These are phyloP conservation scores for Hymenochaete sp. DNA, from an alignment of 1,284 basidiomycete species.

Conservation along the genomic window DNA sequence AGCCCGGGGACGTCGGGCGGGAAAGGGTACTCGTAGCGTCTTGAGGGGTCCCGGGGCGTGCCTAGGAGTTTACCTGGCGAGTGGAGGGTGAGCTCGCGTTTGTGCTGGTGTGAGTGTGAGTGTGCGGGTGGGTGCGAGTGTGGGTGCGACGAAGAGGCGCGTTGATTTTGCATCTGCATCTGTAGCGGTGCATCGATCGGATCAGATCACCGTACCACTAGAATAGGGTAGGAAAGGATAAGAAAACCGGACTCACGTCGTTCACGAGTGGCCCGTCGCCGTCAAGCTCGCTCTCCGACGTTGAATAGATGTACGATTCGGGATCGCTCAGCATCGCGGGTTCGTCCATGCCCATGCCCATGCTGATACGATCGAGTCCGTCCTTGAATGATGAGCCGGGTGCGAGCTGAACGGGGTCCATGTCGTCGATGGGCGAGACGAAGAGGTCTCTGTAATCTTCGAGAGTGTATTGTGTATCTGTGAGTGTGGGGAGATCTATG, in stretches of 20 bases:
- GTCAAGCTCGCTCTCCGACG: conserved; percentile 15
- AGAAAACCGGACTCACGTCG: not conserved
- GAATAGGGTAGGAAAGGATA: not conserved
- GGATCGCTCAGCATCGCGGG: conserved; percentile 12
- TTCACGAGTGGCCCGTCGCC: not conserved
- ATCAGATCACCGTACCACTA: not conserved
- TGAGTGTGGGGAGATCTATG: conserved; percentile 12
- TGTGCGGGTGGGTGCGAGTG: not conserved
- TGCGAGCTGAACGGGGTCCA: not conserved
- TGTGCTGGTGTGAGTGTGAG: not conserved
- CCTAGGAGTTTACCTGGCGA: conserved; percentile 15
- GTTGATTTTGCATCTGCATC: no score
- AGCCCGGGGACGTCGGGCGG: not conserved
- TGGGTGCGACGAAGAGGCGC: not conserved
- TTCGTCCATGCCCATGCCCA: not conserved
- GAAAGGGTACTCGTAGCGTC: conserved; percentile 16
- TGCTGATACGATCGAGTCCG: conserved; percentile 6
- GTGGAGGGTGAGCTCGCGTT: conserved; percentile 12
- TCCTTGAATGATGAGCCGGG: no score
- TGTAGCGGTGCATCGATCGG: no score
- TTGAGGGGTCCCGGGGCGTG: conserved; percentile 14
- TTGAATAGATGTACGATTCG: conserved; percentile 13
- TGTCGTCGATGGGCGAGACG: conserved; percentile 11
- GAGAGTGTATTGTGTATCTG: conserved; percentile 10
- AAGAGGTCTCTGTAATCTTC: conserved; percentile 14